Percentiles rank a stretch among this genome's conserved stretches.
Evolutionary conservation across 208 protist genomes (phyloP).

Genomic region (Leishmania turanica): DNA sequence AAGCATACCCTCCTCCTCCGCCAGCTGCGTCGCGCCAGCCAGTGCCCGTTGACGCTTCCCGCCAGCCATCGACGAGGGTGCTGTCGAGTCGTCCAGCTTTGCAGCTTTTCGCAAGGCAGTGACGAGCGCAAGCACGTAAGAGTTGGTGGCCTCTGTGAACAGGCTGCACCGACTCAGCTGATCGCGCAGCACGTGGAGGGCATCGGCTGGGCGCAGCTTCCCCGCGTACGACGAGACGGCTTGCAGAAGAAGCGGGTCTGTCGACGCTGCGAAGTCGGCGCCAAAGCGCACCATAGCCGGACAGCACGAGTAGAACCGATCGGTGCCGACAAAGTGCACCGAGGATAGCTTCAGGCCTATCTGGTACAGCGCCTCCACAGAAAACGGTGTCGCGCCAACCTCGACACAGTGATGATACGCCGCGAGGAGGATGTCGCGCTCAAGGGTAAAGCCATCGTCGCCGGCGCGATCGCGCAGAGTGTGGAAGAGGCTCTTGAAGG

Average conservation of each 20-base stretch:
- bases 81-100: conserved; percentile 51
- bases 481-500: conserved; percentile 84
- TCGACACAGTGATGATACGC: conserved; percentile 69
- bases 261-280: conserved; percentile 66
- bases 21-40: conserved; percentile 12
- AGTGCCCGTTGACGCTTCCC: conserved; percentile 41
- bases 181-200: conserved; percentile 42
- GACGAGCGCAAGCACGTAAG: conserved; percentile 62
- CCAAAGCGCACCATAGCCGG: conserved; percentile 73
- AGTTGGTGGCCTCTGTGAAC: conserved; percentile 53
- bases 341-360: conserved; percentile 77
- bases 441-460: conserved; percentile 58
- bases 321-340: conserved; percentile 75
- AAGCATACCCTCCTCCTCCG: conserved; percentile 45
- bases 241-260: conserved; percentile 74
- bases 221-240: conserved; percentile 69
- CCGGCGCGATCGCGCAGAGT: conserved; percentile 62
- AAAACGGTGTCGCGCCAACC: conserved; percentile 56
- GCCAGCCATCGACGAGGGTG: conserved; percentile 8
- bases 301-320: conserved; percentile 70
- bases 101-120: conserved; percentile 70
- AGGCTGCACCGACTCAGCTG: conserved; percentile 51
- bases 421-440: conserved; percentile 69
- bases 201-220: conserved; percentile 66
- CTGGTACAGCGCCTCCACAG: conserved; percentile 72